Conservation (phyloP, 2,329 filamentous ascomycete species). For the Cladosporium colombiae region DNA sequence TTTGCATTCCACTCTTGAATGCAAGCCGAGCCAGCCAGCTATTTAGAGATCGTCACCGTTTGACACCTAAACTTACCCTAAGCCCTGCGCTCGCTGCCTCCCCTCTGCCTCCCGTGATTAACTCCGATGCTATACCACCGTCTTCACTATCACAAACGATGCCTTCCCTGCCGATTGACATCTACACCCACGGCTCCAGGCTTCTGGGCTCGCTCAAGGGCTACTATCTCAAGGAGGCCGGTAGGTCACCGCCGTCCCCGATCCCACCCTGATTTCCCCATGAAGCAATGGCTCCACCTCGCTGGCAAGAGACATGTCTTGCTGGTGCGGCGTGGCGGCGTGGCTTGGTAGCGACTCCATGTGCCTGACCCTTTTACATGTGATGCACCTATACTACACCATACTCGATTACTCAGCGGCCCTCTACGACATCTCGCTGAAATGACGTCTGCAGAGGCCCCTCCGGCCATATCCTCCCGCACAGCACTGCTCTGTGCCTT, state of each 20-base stretch:
- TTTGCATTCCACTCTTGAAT: constrained; percentile 1
- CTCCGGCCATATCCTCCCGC: constrained; percentile 28
- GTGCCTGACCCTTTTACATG: neutral
- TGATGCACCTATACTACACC: neutral
- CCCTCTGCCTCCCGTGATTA: constrained; percentile 9
- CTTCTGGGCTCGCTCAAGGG: constrained; percentile 21
- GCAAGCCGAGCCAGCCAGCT: neutral
- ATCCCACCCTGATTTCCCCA: neutral
- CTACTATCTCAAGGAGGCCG: constrained; percentile 23
- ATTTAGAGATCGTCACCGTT: constrained; percentile 15
- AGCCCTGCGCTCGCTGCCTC: neutral
- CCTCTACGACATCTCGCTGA: neutral
- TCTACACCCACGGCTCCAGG: constrained; percentile 17
- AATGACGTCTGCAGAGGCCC: constrained; percentile 30
- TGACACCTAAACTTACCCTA: neutral
- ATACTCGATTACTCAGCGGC: neutral
- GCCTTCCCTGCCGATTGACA: constrained; percentile 20
- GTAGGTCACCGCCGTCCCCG: constrained; percentile 20
- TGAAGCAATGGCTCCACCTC: neutral
- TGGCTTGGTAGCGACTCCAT: constrained; percentile 3
- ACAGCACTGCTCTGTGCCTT: constrained; percentile 45
- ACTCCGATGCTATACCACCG: constrained; percentile 15
- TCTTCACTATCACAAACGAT: constrained; percentile 7
- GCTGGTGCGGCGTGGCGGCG: constrained; percentile 1
- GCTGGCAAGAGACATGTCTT: constrained; percentile 17